Evolutionary conservation across 164 flowering plant genomes (phyloP).

Genomic region (Brasenia schreberi): DNA sequence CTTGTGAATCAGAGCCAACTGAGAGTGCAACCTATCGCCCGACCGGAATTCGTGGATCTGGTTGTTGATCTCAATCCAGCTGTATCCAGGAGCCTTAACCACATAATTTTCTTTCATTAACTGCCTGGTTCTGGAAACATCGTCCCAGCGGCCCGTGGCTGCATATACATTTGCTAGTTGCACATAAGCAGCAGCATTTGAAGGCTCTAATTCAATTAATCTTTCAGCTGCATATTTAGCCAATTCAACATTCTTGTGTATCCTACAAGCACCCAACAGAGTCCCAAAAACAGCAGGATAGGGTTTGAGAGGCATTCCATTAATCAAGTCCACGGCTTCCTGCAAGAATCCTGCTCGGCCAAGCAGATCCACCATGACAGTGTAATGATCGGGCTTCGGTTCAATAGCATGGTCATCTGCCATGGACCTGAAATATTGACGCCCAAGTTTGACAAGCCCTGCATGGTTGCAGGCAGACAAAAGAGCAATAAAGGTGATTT

Average conservation of each 20-base stretch:
- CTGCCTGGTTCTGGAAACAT: slow-evolving; percentile 34
- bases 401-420: slow-evolving; percentile 11
- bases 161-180: slow-evolving; percentile 73
- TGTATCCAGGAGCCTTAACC: slow-evolving; percentile 56
- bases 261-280: slow-evolving; percentile 23
- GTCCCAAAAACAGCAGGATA: slow-evolving; percentile 19
- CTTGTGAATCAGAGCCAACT: not conserved
- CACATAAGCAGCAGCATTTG: slow-evolving; percentile 31
- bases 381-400: slow-evolving; percentile 17
- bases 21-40: not conserved
- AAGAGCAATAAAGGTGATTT: slow-evolving; percentile 21
- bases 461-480: slow-evolving; percentile 25
- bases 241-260: slow-evolving; percentile 18
- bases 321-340: slow-evolving; percentile 15
- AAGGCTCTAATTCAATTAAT: slow-evolving; percentile 14
- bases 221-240: slow-evolving; percentile 22
- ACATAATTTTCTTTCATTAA: slow-evolving; percentile 45
- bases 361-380: slow-evolving; percentile 25
- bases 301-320: slow-evolving; percentile 15
- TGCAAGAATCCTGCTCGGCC: slow-evolving; percentile 22
- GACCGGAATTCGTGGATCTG: slow-evolving; percentile 1
- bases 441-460: slow-evolving; percentile 17
- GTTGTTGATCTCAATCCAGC: slow-evolving; percentile 62
- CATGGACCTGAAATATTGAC: slow-evolving; percentile 16
- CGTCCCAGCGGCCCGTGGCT: slow-evolving; percentile 35